Evolutionary conservation across 352 stramenopile species (phyloP).

Genomic region (Pelagophyceae sp.): DNA sequence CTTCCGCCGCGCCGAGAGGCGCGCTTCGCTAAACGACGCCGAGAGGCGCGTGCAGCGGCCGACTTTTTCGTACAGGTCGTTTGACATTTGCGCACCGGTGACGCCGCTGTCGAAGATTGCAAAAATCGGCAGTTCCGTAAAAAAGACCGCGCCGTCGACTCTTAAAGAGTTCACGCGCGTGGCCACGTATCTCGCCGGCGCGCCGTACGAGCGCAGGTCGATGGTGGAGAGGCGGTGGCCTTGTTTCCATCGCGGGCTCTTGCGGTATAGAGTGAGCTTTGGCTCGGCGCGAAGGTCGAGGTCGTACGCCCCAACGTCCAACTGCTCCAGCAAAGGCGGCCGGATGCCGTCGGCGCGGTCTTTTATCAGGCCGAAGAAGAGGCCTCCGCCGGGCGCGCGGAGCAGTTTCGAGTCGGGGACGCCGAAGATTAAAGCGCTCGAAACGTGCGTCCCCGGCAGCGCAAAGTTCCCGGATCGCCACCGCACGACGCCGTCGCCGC

Average conservation of each 20-base stretch:
- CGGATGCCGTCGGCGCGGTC: background rate
- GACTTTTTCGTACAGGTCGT: background rate
- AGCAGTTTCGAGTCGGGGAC: background rate
- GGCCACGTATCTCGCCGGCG: background rate
- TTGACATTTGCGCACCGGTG: background rate
- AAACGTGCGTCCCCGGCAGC: background rate
- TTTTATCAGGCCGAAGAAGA: background rate
- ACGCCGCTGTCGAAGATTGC: constrained; percentile 1
- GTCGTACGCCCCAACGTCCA: background rate
- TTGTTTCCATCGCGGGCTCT: background rate
- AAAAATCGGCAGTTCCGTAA: background rate
- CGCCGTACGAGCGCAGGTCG: background rate
- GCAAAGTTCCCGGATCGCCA: background rate
- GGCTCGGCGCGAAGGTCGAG: background rate
- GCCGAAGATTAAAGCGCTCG: background rate
- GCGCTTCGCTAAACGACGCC: background rate
- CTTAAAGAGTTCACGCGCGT: background rate
- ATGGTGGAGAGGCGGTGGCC: background rate
- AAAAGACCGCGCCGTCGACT: background rate
- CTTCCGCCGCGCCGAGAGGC: background rate
- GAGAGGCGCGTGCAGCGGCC: background rate
- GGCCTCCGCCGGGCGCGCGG: background rate
- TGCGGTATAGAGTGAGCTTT: background rate
- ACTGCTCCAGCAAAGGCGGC: background rate
- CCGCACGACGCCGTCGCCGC: background rate